These are phyloP conservation scores for Pythium dissotocum DNA, from an alignment of 352 stramenopile species.

Conservation along the genomic window DNA sequence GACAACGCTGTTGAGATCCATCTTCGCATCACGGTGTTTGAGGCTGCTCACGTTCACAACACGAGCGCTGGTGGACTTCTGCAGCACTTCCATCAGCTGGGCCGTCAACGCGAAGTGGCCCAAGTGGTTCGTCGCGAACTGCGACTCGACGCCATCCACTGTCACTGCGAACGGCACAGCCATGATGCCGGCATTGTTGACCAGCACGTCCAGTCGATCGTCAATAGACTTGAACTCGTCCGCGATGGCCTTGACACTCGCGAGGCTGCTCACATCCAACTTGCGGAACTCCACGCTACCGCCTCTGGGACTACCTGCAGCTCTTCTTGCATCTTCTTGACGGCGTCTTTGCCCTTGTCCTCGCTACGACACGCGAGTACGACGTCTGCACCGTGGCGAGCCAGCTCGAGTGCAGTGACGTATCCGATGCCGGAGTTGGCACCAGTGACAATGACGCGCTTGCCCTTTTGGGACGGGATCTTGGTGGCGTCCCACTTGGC, in stretches of 20 bases:
- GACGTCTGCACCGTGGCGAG: constrained; percentile 57
- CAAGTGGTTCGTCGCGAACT: constrained; percentile 40
- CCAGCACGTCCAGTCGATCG: neutral
- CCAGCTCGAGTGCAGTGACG: constrained; percentile 70
- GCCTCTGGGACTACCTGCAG: neutral
- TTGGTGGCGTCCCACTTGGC: neutral
- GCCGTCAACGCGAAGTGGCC: constrained; percentile 26
- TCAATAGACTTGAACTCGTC: neutral
- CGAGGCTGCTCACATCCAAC: neutral
- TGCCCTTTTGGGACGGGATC: constrained; percentile 30
- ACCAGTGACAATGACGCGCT: too few species aligned
- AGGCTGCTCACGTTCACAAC: constrained; percentile 1
- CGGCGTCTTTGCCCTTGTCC: neutral
- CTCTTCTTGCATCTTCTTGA: neutral
- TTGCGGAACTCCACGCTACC: neutral
- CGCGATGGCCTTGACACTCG: neutral
- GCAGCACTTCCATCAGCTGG: neutral
- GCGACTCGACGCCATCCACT: constrained; percentile 29
- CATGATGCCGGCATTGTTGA: constrained; percentile 30
- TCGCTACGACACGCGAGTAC: neutral
- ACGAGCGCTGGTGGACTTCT: neutral
- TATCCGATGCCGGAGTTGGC: constrained; percentile 79
- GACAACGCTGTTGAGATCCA: constrained; percentile 17
- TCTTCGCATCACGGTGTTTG: constrained; percentile 6
- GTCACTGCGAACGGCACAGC: constrained; percentile 28